These are phyloP conservation scores for Rosa persica DNA, from an alignment of 306 rosid species.

Conservation along the genomic window DNA sequence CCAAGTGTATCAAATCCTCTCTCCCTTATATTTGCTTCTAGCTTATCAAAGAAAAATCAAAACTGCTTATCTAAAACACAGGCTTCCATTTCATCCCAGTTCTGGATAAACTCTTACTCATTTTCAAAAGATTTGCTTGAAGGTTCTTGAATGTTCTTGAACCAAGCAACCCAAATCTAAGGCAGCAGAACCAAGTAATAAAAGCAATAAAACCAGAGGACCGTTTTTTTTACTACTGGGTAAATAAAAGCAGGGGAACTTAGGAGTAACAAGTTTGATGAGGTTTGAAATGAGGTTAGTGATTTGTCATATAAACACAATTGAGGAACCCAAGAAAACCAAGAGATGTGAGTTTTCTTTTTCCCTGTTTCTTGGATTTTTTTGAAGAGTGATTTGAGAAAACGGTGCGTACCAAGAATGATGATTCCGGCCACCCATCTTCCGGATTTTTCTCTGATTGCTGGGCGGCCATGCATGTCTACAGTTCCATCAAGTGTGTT, in stretches of 20 bases:
- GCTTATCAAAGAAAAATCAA: not conserved
- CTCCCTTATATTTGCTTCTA: conserved; percentile 30
- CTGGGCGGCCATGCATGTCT: conserved; percentile 77
- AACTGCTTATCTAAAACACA: conserved; percentile 29
- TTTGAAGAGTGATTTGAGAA: not conserved
- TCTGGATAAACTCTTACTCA: not conserved
- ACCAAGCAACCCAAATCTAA: not conserved
- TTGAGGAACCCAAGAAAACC: not conserved
- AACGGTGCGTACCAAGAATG: conserved; percentile 70
- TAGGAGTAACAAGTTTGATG: not conserved
- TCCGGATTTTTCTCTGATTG: conserved; percentile 80
- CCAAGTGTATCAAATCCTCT: conserved; percentile 17
- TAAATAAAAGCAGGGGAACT: not conserved
- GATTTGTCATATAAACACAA: not conserved
- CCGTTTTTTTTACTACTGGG: not conserved
- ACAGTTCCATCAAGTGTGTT: conserved; percentile 80
- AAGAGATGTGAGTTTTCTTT: not conserved
- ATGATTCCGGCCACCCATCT: conserved; percentile 87
- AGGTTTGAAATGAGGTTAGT: not conserved
- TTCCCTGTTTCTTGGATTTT: not conserved
- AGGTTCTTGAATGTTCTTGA: not conserved
- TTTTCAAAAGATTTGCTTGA: not conserved
- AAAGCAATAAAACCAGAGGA: no score
- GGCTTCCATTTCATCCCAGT: not conserved
- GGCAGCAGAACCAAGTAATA: not conserved